A percentile compares a stretch with the other conserved stretches of the same genome.
phyloP scores from a whole-genome alignment of 169 alveolate species.

The Plasmodium falciparum region DNA sequence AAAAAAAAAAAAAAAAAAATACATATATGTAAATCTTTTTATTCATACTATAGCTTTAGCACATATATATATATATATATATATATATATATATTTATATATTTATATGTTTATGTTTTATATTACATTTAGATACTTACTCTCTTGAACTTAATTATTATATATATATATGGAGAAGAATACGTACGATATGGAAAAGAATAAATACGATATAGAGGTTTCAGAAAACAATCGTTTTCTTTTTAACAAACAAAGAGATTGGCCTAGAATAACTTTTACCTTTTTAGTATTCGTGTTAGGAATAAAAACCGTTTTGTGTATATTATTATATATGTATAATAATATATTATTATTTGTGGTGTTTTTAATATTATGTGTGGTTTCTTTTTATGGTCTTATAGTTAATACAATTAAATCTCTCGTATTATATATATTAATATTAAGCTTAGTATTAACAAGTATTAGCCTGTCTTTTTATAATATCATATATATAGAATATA shows the following conservation, averaged over 20 bases:
- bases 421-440: conserved; percentile 30
- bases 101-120: no score
- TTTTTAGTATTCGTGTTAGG: conserved; percentile 69
- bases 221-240: conserved; percentile 8
- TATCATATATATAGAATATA: conserved; percentile 25
- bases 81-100: no score
- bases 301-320: conserved; percentile 64
- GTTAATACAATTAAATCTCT: conserved; percentile 49
- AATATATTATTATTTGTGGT: conserved; percentile 49
- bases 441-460: conserved; percentile 18
- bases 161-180: conserved; percentile 16
- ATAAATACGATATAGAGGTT: not conserved
- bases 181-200: conserved; percentile 37
- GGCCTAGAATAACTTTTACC: conserved; percentile 59
- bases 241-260: conserved; percentile 13
- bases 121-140: no score
- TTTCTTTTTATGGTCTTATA: conserved; percentile 41
- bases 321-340: conserved; percentile 33
- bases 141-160: no score
- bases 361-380: conserved; percentile 29
- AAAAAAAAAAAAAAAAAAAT: no score
- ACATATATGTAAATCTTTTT: no score
- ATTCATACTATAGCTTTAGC: no score
- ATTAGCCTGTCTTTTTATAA: conserved; percentile 16
- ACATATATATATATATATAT: no score